Percentiles rank a stretch among this genome's conserved stretches.
These are phyloP conservation scores for Trichoderma atroviride DNA, from an alignment of 2,329 filamentous ascomycete genomes.

Conservation along the genomic window DNA sequence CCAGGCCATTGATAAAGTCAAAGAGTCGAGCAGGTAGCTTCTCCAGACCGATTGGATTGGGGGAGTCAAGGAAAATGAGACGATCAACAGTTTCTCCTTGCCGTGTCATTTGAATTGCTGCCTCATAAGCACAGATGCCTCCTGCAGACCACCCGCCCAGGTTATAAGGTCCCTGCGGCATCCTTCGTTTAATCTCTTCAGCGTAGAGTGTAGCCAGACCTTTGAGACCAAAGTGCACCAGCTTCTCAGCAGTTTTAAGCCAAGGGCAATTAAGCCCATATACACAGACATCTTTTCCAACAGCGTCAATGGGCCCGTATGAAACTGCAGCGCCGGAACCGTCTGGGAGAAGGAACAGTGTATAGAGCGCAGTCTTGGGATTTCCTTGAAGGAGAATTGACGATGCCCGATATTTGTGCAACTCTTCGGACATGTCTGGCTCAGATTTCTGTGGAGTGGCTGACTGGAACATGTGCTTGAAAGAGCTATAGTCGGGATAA, in stretches of 20 bases:
- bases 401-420: conserved; percentile 24
- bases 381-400: conserved; percentile 17
- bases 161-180: conserved; percentile 68
- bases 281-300: conserved; percentile 52
- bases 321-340: conserved; percentile 66
- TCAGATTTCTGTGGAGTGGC: not conserved
- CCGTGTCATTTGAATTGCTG: conserved; percentile 60
- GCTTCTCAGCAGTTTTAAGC: conserved; percentile 60
- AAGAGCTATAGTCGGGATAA: conserved; percentile 54
- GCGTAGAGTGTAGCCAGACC: conserved; percentile 52
- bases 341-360: conserved; percentile 47
- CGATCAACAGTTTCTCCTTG: conserved; percentile 59
- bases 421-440: not conserved
- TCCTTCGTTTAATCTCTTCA: conserved; percentile 69
- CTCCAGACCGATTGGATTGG: conserved; percentile 67
- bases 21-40: conserved; percentile 63
- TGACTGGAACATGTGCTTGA: conserved; percentile 44
- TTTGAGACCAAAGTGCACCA: conserved; percentile 19
- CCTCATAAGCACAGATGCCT: conserved; percentile 70
- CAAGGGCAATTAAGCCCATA: conserved; percentile 62
- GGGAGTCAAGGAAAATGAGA: conserved; percentile 66
- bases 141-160: conserved; percentile 76
- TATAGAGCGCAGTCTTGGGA: conserved; percentile 19
- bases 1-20: conserved; percentile 71
- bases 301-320: conserved; percentile 47